Evolutionary conservation across 768 basidiomycete genomes (phyloP).

Genomic region (Agrocybe chaxingu): DNA sequence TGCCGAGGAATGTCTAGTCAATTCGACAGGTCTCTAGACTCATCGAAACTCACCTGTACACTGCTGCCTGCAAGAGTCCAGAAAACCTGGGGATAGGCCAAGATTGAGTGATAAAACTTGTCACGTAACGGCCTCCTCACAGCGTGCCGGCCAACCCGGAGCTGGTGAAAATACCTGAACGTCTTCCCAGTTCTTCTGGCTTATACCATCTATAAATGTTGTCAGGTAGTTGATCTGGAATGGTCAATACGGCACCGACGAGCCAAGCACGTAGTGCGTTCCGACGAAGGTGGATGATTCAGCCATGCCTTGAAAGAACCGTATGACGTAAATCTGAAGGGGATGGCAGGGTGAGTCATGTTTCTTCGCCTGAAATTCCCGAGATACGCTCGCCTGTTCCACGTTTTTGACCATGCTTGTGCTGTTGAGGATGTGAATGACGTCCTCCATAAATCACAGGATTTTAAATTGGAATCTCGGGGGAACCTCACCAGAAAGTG

Average conservation of each 20-base stretch:
- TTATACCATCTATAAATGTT: conserved; percentile 57
- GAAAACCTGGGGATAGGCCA: conserved; percentile 45
- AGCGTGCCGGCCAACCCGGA: conserved; percentile 60
- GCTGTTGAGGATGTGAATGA: conserved; percentile 24
- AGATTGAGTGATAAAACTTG: background rate
- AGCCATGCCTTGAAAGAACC: conserved; percentile 70
- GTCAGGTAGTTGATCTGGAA: background rate
- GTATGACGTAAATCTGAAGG: conserved; percentile 59
- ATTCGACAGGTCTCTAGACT: background rate
- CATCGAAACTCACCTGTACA: conserved; percentile 45
- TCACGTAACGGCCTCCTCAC: conserved; percentile 27
- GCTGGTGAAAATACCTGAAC: conserved; percentile 69
- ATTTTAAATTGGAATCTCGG: too few species aligned
- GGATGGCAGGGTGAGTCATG: background rate
- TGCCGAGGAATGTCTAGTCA: conserved; percentile 1
- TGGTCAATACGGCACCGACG: conserved; percentile 37
- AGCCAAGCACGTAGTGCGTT: conserved; percentile 69
- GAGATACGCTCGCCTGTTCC: conserved; percentile 39
- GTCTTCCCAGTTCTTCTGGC: conserved; percentile 64
- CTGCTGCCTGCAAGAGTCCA: conserved; percentile 60
- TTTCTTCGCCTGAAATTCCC: background rate
- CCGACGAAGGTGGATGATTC: conserved; percentile 79
- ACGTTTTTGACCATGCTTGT: conserved; percentile 55
- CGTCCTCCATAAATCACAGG: too few species aligned
- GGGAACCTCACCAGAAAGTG: conserved; percentile 50